Evolutionary conservation across 345 rosid genomes (phyloP).

Genomic region (Gossypium herbaceum): DNA sequence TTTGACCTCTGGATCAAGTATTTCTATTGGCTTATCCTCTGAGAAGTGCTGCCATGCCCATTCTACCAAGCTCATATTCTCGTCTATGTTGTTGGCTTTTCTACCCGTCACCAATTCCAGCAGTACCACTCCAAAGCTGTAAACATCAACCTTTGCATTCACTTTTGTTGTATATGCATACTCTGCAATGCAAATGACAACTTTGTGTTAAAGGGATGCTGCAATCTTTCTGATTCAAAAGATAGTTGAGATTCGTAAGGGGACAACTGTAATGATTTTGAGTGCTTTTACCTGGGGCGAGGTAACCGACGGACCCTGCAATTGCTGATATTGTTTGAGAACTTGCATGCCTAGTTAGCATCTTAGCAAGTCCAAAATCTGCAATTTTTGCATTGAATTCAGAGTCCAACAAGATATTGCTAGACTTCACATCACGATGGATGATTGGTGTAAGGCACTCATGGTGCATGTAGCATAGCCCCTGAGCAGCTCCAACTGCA

Average conservation of each 20-base stretch:
- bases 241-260: background rate
- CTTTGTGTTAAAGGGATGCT: background rate
- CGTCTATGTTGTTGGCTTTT: background rate
- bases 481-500: conserved; percentile 83
- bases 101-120: conserved; percentile 11
- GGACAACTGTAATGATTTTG: too few relatives aligned
- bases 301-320: conserved; percentile 85
- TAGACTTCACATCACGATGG: conserved; percentile 87
- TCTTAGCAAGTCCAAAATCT: conserved; percentile 88
- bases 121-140: conserved; percentile 2
- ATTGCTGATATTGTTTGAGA: conserved; percentile 72
- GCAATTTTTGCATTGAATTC: conserved; percentile 74
- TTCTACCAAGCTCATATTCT: background rate
- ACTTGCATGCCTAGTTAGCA: conserved; percentile 54
- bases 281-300: conserved; percentile 69
- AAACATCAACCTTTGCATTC: conserved; percentile 11
- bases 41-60: conserved; percentile 4
- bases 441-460: conserved; percentile 66
- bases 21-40: background rate
- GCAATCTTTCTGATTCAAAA: background rate
- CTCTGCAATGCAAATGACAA: background rate
- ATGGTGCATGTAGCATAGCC: conserved; percentile 88
- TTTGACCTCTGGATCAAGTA: background rate
- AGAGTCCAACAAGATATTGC: conserved; percentile 79
- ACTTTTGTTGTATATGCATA: conserved; percentile 3